Percentiles rank a stretch among this genome's conserved stretches.
phyloP scores from a whole-genome alignment of 257 asterid species.

The Rubia yunnanensis region DNA sequence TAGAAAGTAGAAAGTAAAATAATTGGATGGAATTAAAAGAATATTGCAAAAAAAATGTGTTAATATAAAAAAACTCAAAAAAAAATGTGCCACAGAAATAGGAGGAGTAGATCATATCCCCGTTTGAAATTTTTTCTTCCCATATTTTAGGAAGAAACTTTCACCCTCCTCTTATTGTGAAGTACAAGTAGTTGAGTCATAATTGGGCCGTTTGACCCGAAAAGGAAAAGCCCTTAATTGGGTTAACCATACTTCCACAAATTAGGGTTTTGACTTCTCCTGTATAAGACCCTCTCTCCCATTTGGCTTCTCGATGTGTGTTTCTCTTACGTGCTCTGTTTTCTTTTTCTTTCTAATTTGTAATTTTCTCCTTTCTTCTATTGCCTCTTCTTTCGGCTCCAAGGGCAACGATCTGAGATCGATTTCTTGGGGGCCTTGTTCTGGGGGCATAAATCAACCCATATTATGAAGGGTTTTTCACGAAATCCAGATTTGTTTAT shows the following conservation, averaged over 20 bases:
- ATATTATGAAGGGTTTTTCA: slow-evolving; percentile 16
- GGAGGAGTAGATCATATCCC: too few relatives aligned
- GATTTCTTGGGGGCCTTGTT: slow-evolving; percentile 64
- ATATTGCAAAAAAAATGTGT: too few relatives aligned
- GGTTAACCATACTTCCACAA: neutral
- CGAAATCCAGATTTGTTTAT: slow-evolving; percentile 15
- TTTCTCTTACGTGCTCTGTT: too few relatives aligned
- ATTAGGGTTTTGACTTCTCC: slow-evolving; percentile 1
- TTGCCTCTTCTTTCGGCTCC: slow-evolving; percentile 79
- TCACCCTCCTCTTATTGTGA: neutral
- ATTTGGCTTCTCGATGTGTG: too few relatives aligned
- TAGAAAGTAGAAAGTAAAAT: too few relatives aligned
- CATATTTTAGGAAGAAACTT: neutral
- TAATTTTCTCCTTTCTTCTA: neutral
- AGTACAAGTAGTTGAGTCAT: too few relatives aligned
- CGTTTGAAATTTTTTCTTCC: too few relatives aligned
- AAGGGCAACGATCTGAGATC: slow-evolving; percentile 42
- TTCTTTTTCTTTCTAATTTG: neutral
- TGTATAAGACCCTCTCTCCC: neutral
- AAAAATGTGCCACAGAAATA: too few relatives aligned
- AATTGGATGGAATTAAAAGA: too few relatives aligned
- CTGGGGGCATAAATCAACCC: slow-evolving; percentile 52
- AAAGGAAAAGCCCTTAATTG: neutral
- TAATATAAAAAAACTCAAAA: too few relatives aligned
- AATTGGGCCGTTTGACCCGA: neutral